A percentile compares a stretch with the other conserved stretches of the same genome.
phyloP scores from a whole-genome alignment of 176 grass and related monocot genomes.

The Typha latifolia region DNA sequence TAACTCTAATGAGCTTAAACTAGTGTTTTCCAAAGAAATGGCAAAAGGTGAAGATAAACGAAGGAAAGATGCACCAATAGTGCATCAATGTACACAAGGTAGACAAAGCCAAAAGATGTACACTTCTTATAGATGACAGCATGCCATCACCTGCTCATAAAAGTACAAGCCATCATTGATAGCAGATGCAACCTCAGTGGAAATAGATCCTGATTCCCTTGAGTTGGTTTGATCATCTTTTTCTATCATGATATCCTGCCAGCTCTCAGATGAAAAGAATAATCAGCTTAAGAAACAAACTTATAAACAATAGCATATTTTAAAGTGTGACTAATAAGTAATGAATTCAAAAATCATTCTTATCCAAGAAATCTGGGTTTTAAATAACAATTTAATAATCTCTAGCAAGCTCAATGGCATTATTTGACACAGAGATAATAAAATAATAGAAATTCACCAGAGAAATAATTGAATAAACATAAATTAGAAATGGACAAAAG shows the following conservation, averaged over 20 bases:
- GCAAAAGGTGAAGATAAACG: neutral
- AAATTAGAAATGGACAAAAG: too few relatives aligned
- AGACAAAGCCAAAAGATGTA: neutral
- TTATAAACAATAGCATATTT: neutral
- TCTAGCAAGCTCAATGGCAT: too few relatives aligned
- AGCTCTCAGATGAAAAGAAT: neutral
- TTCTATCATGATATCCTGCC: constrained; percentile 51
- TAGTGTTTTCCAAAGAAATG: too few relatives aligned
- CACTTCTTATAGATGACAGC: constrained; percentile 1
- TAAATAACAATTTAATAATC: too few relatives aligned
- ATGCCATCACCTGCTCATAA: constrained; percentile 69
- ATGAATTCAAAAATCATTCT: too few relatives aligned
- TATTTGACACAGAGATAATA: too few relatives aligned
- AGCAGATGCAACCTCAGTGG: constrained; percentile 67
- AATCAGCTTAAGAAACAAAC: neutral
- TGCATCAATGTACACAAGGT: too few relatives aligned
- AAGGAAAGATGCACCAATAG: neutral
- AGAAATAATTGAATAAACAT: too few relatives aligned
- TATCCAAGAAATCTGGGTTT: too few relatives aligned
- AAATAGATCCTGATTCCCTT: constrained; percentile 49
- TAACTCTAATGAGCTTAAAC: too few relatives aligned
- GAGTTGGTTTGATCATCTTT: constrained; percentile 39
- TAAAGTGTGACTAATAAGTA: too few relatives aligned
- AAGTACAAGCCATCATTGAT: constrained; percentile 83
- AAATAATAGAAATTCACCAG: too few relatives aligned